Evolutionary conservation across 1,284 basidiomycete genomes (phyloP).

Genomic region (Macrocystidia cucumis): DNA sequence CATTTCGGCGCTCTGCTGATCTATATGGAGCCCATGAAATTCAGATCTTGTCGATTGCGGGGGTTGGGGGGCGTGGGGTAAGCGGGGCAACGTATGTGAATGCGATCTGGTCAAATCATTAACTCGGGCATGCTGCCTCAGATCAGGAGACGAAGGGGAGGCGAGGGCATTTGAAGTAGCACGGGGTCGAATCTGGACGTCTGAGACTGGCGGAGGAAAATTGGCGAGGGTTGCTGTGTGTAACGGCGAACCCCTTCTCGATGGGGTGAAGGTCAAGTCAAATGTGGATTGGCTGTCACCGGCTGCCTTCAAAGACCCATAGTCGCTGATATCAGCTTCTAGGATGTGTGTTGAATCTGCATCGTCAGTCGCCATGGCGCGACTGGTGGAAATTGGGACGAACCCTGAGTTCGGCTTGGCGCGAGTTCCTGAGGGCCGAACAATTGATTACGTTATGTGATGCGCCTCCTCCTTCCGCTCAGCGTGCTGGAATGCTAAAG

Average conservation of each 20-base stretch:
- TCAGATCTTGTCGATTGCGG: slow-evolving; percentile 19
- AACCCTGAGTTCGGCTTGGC: background rate
- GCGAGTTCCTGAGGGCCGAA: background rate
- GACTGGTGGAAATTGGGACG: background rate
- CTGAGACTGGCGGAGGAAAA: background rate
- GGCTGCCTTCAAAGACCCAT: no score
- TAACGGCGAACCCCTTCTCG: slow-evolving; percentile 1
- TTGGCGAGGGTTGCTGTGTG: slow-evolving; percentile 3
- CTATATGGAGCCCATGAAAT: slow-evolving; percentile 31
- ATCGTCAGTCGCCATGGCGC: no score
- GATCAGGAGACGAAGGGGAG: slow-evolving; percentile 14
- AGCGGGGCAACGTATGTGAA: slow-evolving; percentile 23
- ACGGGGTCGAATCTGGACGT: slow-evolving; percentile 13
- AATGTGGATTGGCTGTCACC: background rate
- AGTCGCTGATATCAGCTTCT: slow-evolving; percentile 9
- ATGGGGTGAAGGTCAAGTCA: background rate
- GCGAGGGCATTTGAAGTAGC: no score
- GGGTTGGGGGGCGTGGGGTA: slow-evolving; percentile 16
- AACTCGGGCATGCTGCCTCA: slow-evolving; percentile 9
- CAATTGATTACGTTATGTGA: background rate
- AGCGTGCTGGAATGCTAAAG: no score
- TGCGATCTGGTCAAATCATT: slow-evolving; percentile 18
- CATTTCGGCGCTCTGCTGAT: slow-evolving; percentile 35
- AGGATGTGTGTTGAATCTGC: no score
- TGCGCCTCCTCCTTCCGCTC: no score